These are phyloP conservation scores for Skeletonema grethae DNA, from an alignment of 108 stramenopile species.

Conservation along the genomic window DNA sequence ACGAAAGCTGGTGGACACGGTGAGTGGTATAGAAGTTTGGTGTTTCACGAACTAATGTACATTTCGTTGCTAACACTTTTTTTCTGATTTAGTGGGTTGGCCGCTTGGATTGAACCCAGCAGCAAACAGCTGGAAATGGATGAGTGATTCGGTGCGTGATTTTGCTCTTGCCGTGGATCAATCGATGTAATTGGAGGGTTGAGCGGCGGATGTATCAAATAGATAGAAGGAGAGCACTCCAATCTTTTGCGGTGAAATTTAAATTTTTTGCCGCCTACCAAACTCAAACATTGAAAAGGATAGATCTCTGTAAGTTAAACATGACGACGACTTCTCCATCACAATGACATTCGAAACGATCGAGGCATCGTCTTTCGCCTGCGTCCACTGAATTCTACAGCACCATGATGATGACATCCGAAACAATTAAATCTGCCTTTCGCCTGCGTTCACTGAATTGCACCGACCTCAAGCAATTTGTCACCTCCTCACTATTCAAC, in stretches of 20 bases:
- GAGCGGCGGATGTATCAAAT: no score
- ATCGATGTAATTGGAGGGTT: background rate
- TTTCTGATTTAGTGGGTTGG: constrained; percentile 52
- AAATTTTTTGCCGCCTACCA: no score
- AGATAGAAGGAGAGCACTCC: no score
- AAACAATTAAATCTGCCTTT: no score
- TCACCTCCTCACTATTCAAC: constrained; percentile 32
- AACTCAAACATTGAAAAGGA: no score
- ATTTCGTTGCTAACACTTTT: background rate
- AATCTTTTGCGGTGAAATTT: no score
- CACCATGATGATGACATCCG: no score
- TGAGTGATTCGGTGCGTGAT: constrained; percentile 63
- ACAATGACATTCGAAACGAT: no score
- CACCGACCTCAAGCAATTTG: background rate
- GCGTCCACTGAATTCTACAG: no score
- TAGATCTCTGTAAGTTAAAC: no score
- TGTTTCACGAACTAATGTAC: background rate
- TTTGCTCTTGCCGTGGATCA: constrained; percentile 61
- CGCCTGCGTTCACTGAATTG: background rate
- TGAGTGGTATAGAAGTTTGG: constrained; percentile 2
- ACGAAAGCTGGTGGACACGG: constrained; percentile 86
- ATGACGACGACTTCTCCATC: no score
- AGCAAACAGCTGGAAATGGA: constrained; percentile 72
- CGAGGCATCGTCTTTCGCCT: no score
- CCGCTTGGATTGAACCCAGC: constrained; percentile 64